A percentile compares a stretch with the other conserved stretches of the same genome.
These are phyloP conservation scores for Hypoxylon trugodes DNA, from an alignment of 495 filamentous ascomycete species.

Conservation along the genomic window DNA sequence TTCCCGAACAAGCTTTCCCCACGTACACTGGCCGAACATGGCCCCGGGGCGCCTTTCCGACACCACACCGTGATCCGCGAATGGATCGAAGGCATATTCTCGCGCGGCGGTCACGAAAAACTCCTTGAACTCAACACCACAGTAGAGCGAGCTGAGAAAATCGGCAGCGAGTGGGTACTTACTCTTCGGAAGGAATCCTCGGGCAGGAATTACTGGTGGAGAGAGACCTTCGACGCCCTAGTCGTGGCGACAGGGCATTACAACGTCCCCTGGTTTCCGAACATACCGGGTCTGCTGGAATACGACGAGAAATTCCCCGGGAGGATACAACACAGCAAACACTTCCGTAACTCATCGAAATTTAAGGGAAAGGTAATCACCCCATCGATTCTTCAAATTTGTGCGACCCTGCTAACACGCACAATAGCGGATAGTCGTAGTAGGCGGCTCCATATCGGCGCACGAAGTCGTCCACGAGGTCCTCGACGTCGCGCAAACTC, in stretches of 20 bases:
- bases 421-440: conserved; percentile 43
- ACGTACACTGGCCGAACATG: conserved; percentile 44
- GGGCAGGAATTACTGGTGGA: conserved; percentile 53
- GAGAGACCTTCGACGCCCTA: conserved; percentile 47
- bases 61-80: conserved; percentile 49
- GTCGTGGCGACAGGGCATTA: conserved; percentile 48
- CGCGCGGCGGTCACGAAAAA: conserved; percentile 46
- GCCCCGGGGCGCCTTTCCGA: conserved; percentile 47
- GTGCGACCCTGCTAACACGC: neutral
- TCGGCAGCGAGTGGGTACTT: conserved; percentile 48
- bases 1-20: conserved; percentile 46
- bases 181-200: conserved; percentile 47
- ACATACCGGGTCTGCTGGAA: conserved; percentile 42
- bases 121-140: conserved; percentile 51
- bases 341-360: conserved; percentile 41
- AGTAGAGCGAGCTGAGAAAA: conserved; percentile 51
- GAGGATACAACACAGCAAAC: conserved; percentile 47
- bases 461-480: conserved; percentile 48
- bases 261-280: conserved; percentile 48
- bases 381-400: neutral
- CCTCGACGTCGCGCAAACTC: conserved; percentile 39
- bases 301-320: conserved; percentile 45
- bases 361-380: conserved; percentile 55
- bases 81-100: conserved; percentile 52
- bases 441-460: conserved; percentile 46